Evolutionary conservation across 2,329 filamentous ascomycete genomes (phyloP), one percentile per base, ranked within the genome.

Genomic region (Penicillium digitatum): DNA sequence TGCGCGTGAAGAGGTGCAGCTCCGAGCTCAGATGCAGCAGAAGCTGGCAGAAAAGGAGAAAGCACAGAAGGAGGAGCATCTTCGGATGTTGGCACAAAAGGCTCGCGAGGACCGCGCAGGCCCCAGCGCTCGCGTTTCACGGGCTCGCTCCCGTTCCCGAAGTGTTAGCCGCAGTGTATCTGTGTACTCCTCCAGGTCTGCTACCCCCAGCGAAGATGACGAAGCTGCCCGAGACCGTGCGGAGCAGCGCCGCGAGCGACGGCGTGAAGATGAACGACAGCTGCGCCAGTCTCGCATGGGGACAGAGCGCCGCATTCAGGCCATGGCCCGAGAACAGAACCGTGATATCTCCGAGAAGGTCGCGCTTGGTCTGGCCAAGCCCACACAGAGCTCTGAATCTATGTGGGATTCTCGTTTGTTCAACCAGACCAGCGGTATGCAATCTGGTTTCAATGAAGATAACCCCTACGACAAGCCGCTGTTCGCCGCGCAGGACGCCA

Each of bases 371-470:
- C 77, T 97, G 46, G 94, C 94, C 6, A 99, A 97, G 74, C 94
- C 94, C 3, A 96, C 94, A 4, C 88, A 94, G 70, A 89, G 87
- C 48, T 87, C 87, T 52, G 94, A 99, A 73, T 87, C 89, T 24
- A 97, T 97, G 94, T 99, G 95, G 77, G 94, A 99, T 76, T 95
- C 91, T 2, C 82, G 94, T 38, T 77, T 99, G 29, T 99, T 99
- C 76, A 96, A 97, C 75, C 90, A 95, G 75, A 88, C 86, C 6
- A 92, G 88, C 65, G 94, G 94, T 0, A 95, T 99, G 70, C 87
- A 91, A 64, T 83, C 86, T 49, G 94, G 93, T 0, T 91, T 96
- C 81, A 99, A 99, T 73, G 94, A 99, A 73, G 94, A 99, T 72
- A 94, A 99, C 69, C 86, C 87, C 0, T 99, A 97, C 76, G 94